Evolutionary conservation across 78 protist species (phyloP), one percentile per base, ranked within the genome.

Genomic region (Dictyostelium discoideum): DNA sequence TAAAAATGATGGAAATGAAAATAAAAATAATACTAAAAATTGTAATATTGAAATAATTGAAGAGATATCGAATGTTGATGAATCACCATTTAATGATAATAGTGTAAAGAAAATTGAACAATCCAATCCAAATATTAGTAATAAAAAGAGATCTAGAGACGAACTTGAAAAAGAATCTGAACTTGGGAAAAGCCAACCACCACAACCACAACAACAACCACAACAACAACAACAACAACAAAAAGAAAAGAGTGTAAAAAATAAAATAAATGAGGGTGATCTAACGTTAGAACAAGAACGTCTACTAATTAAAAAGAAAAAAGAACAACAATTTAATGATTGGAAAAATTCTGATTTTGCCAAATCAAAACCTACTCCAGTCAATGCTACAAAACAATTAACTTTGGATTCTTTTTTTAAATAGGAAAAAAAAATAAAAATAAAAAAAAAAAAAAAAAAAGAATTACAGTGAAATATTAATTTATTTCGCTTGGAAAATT

Each of bases 271-370:
- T 74, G 24, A 74, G 0, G 81, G 81, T 74, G 48, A 74, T 5
- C 18, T 74, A 37, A 37, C 81, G 39, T 37, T 74, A 6, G 81
- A 74, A 74, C 81, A 74, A 74, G 81, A 74, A 18, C 29, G 81
- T 13, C n/a, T n/a, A 24, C 40, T 74, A 13, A 32, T 74, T 29
- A 74, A 74, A 32, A 37, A 74, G 16, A 74, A 32, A 14, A 74
- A 37, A 74, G 81, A 74, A 18, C 10, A 74, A 26, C 22, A 20
- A 11, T 74, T 37, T 14, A 74, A 74, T 16, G 44, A 37, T n/a
- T 74, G 81, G 81, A 74, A 74, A 74, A 74, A 67, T 24, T 67
- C 76, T 10, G 76, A 67, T 67, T 67, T 67, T 67, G 76, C 76
- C 18, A 67, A 67, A 67, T 67, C 76, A 67, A 67, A 67, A 67